Conservation (phyloP, 495 filamentous ascomycete genomes). For the Pseudevernia furfuracea region DNA sequence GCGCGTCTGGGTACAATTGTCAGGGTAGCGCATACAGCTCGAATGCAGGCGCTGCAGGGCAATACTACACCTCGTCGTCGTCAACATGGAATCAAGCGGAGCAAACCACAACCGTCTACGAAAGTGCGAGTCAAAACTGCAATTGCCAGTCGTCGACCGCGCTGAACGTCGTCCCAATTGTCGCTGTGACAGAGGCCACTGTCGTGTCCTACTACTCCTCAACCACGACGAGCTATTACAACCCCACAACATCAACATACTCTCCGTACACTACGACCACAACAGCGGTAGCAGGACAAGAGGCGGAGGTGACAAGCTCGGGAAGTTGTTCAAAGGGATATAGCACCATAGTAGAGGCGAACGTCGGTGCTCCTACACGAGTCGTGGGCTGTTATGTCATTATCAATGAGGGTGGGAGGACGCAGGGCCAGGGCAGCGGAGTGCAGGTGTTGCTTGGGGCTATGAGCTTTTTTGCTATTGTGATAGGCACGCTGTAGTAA, state of each 20-base stretch:
- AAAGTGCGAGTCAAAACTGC: conserved; percentile 4
- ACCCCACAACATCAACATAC: neutral
- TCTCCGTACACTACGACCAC: conserved; percentile 7
- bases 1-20: conserved; percentile 17
- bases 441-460: conserved; percentile 4
- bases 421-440: neutral
- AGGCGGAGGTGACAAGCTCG: conserved; percentile 7
- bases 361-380: conserved; percentile 16
- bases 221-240: conserved; percentile 11
- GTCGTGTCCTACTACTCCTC: conserved; percentile 6
- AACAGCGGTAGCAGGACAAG: conserved; percentile 9
- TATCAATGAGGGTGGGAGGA: conserved; percentile 13
- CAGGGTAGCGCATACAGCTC: conserved; percentile 14
- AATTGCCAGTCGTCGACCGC: neutral
- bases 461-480: neutral
- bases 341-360: conserved; percentile 17
- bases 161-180: conserved; percentile 11
- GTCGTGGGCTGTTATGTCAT: conserved; percentile 22
- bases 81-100: conserved; percentile 6
- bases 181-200: conserved; percentile 15
- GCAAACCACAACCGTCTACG: conserved; percentile 17
- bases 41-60: conserved; percentile 8
- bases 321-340: conserved; percentile 13
- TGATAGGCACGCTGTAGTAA: neutral
- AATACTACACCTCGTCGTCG: conserved; percentile 9